Conservation (phyloP, 78 protist species). For the Pigoraptor vietnamica region DNA sequence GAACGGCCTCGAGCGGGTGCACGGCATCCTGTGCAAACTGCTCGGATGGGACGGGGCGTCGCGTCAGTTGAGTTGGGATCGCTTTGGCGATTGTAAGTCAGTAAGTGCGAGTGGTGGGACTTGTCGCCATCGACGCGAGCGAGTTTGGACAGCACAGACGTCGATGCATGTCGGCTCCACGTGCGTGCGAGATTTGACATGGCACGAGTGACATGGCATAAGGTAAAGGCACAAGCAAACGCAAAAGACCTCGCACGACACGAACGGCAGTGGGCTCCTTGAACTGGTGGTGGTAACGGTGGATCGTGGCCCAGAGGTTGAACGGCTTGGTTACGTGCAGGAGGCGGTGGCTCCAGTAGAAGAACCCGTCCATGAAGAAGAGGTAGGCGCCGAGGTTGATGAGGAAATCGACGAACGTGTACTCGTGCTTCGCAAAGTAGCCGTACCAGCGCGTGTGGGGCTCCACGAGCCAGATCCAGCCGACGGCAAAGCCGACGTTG, state of each 20-base stretch:
- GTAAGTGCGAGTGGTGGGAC: too few relatives aligned
- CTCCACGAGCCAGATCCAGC: not conserved
- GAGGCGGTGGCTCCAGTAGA: conserved; percentile 12
- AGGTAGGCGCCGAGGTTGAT: not conserved
- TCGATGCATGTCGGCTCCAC: too few relatives aligned
- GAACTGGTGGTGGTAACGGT: conserved; percentile 11
- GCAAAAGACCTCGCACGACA: not conserved
- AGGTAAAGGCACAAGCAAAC: too few relatives aligned
- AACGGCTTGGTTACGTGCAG: not conserved
- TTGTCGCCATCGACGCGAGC: too few relatives aligned
- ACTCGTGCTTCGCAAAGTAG: not conserved
- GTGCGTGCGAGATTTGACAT: too few relatives aligned
- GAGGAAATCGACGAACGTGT: not conserved
- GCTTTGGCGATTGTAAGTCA: too few relatives aligned
- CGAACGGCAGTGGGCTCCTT: conserved; percentile 7
- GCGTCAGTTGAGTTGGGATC: too few relatives aligned
- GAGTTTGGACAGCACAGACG: too few relatives aligned
- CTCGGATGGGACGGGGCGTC: not conserved
- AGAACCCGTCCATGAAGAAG: not conserved
- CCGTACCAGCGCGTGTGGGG: not conserved
- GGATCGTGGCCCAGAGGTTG: not conserved
- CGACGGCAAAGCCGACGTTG: not conserved
- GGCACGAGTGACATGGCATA: too few relatives aligned
- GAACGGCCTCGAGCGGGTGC: not conserved
- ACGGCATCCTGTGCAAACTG: conserved; percentile 11